Evolutionary conservation across 1,284 basidiomycete genomes (phyloP), one percentile per base, ranked within the genome.

Genomic region (Fomitopsis palustris): DNA sequence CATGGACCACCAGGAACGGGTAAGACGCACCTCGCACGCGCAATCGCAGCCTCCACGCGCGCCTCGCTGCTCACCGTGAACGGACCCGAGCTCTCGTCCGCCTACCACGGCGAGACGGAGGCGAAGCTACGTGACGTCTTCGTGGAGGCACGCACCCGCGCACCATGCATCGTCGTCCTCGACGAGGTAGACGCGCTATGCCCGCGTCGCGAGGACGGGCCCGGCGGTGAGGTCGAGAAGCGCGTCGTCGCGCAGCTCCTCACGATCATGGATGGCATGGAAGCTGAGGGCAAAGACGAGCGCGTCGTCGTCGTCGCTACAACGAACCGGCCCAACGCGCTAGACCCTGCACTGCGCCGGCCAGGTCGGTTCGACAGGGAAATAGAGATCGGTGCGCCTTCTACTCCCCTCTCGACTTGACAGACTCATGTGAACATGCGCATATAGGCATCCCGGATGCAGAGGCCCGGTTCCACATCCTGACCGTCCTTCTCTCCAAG

Each of bases 121-220:
- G 86, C 92, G 3, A 87, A 90, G 61, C 80, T 99, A 19, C 86
- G 96, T 19, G 89, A 90, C 23, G 88, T 99, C 0, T 99, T 99
- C 72, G 83, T 82, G 27, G 87, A 95, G 66, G 97, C 97, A 0
- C 83, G 86, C 54, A 77, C 81, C 38, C 85, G 88, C 65, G 90
- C 87, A 62, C 96, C 96, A 0, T 95, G 92, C 66, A 94, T 99
- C 64, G 86, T 99, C 54, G 90, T 99, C 31, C 80, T 99, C 45
- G 97, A 99, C 69, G 97, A 99, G 76, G 89, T 99, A 2, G 97
- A 99, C 68, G 96, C 96, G 0, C 75, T 99, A 21, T 96, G 93
- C 59, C 97, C 97, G 0, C 81, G 87, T 56, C 79, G 97, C 49
- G 96, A 98, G 69, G 94, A 94, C 4, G 86, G 90, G 1, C 85